Conservation (phyloP, 2,329 filamentous ascomycete genomes). For the Colletotrichum camelliae region DNA sequence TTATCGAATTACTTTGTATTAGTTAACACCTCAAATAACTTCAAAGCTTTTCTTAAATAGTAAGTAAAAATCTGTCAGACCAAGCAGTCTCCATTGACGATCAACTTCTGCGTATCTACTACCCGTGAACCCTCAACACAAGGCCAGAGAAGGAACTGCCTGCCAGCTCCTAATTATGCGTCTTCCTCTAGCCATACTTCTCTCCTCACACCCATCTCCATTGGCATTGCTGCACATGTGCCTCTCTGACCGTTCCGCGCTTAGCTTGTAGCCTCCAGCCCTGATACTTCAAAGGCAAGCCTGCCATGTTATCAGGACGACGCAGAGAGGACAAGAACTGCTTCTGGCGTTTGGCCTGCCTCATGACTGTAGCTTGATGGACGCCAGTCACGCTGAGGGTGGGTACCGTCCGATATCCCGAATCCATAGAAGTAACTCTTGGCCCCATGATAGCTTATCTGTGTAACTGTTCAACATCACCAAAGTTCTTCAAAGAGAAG, state of each 20-base stretch:
- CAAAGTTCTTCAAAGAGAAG: not conserved
- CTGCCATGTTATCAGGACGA: not conserved
- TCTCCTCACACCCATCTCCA: not conserved
- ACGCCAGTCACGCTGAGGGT: not conserved
- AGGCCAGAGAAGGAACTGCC: rapidly evolving
- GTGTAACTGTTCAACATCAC: not conserved
- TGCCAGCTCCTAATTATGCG: rapidly evolving
- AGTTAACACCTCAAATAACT: rapidly evolving
- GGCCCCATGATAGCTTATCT: not conserved
- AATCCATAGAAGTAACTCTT: not conserved
- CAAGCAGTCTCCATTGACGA: not conserved
- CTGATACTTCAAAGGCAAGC: not conserved
- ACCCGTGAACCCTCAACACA: not conserved
- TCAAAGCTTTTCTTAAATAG: rapidly evolving
- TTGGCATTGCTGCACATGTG: not conserved
- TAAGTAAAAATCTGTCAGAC: too few relatives aligned
- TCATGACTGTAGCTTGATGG: not conserved
- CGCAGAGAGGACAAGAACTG: not conserved
- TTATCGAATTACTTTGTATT: rapidly evolving
- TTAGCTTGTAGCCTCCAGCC: not conserved
- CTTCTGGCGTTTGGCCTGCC: not conserved
- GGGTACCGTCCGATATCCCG: not conserved
- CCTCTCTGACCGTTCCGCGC: not conserved
- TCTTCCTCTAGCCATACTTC: rapidly evolving
- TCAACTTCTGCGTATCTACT: rapidly evolving